Conservation (phyloP, 805 yeast genomes). For the Lipomyces yamanashiensis region DNA sequence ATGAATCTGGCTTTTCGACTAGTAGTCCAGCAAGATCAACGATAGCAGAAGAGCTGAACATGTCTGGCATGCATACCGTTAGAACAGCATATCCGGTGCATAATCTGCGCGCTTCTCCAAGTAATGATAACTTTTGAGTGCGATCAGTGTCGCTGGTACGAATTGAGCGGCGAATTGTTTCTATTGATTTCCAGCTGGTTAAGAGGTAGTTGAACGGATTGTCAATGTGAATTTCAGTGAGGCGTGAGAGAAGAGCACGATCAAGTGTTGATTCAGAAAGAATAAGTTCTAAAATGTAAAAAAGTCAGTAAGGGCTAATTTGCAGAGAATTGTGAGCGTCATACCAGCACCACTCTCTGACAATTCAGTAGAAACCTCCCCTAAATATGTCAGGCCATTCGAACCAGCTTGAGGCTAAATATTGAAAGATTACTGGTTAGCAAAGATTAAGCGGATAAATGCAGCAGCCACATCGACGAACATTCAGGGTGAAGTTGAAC, state of each 20-base stretch:
- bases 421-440: not conserved
- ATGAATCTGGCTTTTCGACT: constrained; percentile 31
- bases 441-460: not conserved
- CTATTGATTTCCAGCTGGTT: constrained; percentile 51
- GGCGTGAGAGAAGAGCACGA: constrained; percentile 55
- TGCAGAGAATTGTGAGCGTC: not conserved
- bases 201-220: constrained; percentile 56
- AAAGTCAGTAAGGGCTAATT: not conserved
- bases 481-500: constrained; percentile 24
- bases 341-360: constrained; percentile 17
- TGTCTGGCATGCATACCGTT: constrained; percentile 40
- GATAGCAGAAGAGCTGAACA: constrained; percentile 28
- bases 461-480: not conserved
- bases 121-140: constrained; percentile 48
- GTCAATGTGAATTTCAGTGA: constrained; percentile 55
- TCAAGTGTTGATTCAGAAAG: constrained; percentile 47
- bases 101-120: constrained; percentile 52
- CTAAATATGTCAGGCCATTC: constrained; percentile 14
- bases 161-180: constrained; percentile 48
- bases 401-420: not conserved
- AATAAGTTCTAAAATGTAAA: not conserved
- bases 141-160: constrained; percentile 49
- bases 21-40: constrained; percentile 29
- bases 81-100: constrained; percentile 54
- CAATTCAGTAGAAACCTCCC: constrained; percentile 23